Evolutionary conservation across 306 rosid species (phyloP).

Genomic region (Gleditsia sinensis): DNA sequence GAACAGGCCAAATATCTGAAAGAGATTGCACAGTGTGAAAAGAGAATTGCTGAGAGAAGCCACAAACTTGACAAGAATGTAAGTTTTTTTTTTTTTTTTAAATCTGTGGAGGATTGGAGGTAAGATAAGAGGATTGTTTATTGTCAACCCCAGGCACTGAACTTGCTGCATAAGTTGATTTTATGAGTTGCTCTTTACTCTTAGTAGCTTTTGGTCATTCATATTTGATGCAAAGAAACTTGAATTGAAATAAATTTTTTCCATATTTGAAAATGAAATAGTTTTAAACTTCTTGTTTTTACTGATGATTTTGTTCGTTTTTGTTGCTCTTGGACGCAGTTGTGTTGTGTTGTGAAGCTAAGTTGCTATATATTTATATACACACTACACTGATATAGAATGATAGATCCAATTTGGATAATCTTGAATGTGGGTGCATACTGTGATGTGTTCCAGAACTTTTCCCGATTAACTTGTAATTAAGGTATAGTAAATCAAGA

Average conservation of each 20-base stretch:
- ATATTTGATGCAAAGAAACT: background rate
- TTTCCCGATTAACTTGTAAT: too few relatives aligned
- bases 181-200: conserved; percentile 7
- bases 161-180: conserved; percentile 13
- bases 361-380: too few relatives aligned
- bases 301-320: too few relatives aligned
- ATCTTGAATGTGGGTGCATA: too few relatives aligned
- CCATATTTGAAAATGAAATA: conserved; percentile 14
- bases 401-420: too few relatives aligned
- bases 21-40: conserved; percentile 75
- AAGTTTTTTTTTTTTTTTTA: conserved; percentile 49
- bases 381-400: too few relatives aligned
- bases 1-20: conserved; percentile 80
- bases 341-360: too few relatives aligned
- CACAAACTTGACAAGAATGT: conserved; percentile 84
- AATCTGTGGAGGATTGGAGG: background rate
- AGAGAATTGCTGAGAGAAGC: conserved; percentile 75
- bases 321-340: too few relatives aligned
- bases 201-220: conserved; percentile 21
- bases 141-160: background rate
- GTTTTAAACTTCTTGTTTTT: too few relatives aligned
- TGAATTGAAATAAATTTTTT: too few relatives aligned
- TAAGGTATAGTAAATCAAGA: too few relatives aligned
- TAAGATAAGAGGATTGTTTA: background rate
- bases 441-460: too few relatives aligned